A percentile compares a stretch with the other conserved stretches of the same genome.
phyloP scores from a whole-genome alignment of 73 alveolate species.

The Paramecium caudatum region DNA sequence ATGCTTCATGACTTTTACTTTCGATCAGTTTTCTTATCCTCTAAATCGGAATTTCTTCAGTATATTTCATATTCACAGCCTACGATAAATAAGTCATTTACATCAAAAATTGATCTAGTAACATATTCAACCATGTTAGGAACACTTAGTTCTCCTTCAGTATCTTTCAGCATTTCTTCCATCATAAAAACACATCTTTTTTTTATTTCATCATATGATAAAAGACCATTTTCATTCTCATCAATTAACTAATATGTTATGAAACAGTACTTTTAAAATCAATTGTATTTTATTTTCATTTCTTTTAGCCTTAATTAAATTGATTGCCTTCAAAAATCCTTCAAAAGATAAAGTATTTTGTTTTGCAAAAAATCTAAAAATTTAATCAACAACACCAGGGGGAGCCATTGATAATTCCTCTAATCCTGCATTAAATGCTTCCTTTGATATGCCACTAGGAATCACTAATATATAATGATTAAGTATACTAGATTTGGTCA shows the following conservation, averaged over 20 bases:
- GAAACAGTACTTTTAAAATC: not conserved
- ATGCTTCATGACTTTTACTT: slow-evolving; percentile 64
- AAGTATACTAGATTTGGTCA: slow-evolving; percentile 28
- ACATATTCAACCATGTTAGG: slow-evolving; percentile 62
- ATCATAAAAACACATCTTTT: slow-evolving; percentile 61
- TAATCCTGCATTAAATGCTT: slow-evolving; percentile 66
- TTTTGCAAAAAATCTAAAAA: slow-evolving; percentile 55
- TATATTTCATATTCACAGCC: slow-evolving; percentile 54
- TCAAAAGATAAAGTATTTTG: slow-evolving; percentile 33
- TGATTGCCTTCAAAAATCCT: slow-evolving; percentile 62
- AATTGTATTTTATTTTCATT: slow-evolving; percentile 64
- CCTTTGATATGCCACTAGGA: slow-evolving; percentile 62
- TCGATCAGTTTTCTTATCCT: slow-evolving; percentile 63
- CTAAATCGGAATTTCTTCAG: slow-evolving; percentile 60
- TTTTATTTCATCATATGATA: slow-evolving; percentile 60
- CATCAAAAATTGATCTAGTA: slow-evolving; percentile 69
- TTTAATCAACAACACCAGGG: slow-evolving; percentile 49
- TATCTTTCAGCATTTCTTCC: slow-evolving; percentile 54
- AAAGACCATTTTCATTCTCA: slow-evolving; percentile 55
- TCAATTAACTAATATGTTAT: slow-evolving; percentile 11
- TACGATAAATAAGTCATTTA: not conserved
- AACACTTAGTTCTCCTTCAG: slow-evolving; percentile 30
- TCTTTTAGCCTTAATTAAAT: slow-evolving; percentile 58
- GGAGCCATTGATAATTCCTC: slow-evolving; percentile 70
- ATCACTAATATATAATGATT: slow-evolving; percentile 5